Base-by-base conservation (phyloP, 352 stramenopile genomes). In the Phytophthora fragariae region DNA sequence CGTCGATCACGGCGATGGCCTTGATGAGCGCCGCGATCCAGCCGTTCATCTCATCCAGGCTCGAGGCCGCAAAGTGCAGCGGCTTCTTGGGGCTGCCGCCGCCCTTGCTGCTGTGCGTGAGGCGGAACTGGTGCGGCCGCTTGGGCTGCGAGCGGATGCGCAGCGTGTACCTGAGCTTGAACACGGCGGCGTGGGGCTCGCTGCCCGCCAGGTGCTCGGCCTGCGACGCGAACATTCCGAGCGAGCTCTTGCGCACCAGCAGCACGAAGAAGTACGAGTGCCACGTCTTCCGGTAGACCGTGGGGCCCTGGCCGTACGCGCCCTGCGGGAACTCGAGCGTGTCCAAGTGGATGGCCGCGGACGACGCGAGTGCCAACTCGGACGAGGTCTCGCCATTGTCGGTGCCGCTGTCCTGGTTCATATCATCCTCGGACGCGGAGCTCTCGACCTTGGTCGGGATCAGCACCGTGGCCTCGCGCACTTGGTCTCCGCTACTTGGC, bases 121-220 rank as follows among this genome's bases (percentile, higher is more conserved):
- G 70, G 11, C 76, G 78, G 72, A 91, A 91, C 65, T 91, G 85
- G 62, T 92, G 85, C 37, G 85, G 81, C 0, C 84, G 80, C 29
- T 85, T 83, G 68, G 88, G 86, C 65, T 91, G 84, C 63, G 80
- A 86, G 19, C 82, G 84, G 66, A 93, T 82, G 53, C 85, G 84
- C 24, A 93, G 76, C 31, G 77, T 75, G 72, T 93, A 93, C 8
- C 79, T 87, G 54, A 92, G 80, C 66, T 92, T 93, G 70, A 82
- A 92, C 47, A 93, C 84, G 41, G 83, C 84, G 5, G 77, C 67
- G 0, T 84, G 84, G 0, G 80, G 80, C 65, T 86, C 75, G 35
- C 76, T 83, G 21, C 78, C 77, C 15, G 82, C 74, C 10, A 76
- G 35, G 41, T 86, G 80, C 39, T 89, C 77, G n/a, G 76, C 77